These are phyloP conservation scores for Nannochloris sp. DNA, from an alignment of 139 green algal species.

Conservation along the genomic window DNA sequence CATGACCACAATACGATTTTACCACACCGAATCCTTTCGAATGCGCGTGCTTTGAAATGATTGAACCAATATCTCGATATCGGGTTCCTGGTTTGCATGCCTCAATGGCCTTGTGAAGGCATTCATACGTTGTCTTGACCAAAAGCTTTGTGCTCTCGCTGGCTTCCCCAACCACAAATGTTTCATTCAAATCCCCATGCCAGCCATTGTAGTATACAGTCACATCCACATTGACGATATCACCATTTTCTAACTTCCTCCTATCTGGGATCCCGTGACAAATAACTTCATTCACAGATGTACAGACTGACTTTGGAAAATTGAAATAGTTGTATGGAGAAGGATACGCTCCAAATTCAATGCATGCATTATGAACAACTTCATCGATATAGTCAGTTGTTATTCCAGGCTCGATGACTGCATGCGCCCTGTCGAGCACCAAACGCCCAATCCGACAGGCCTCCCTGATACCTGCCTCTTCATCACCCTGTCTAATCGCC, in stretches of 20 bases:
- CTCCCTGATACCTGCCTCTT: conserved; percentile 62
- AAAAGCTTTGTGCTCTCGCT: conserved; percentile 67
- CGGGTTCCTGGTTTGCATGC: conserved; percentile 76
- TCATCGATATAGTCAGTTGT: conserved; percentile 94
- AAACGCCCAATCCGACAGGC: conserved; percentile 63
- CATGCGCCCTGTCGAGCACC: conserved; percentile 72
- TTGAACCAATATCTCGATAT: conserved; percentile 85
- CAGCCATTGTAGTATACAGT: conserved; percentile 78
- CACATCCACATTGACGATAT: conserved; percentile 98
- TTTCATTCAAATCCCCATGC: conserved; percentile 97
- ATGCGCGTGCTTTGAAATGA: conserved; percentile 69
- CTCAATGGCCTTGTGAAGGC: conserved; percentile 74
- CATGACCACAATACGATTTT: conserved; percentile 92
- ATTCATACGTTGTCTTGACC: conserved; percentile 61
- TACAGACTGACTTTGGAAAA: conserved; percentile 93
- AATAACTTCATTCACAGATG: conserved; percentile 96
- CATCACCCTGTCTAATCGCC: conserved; percentile 39
- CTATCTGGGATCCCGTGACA: conserved; percentile 97
- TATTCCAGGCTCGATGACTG: conserved; percentile 59
- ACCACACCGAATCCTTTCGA: conserved; percentile 64
- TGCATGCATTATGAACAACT: conserved; percentile 69
- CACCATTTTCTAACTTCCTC: conserved; percentile 77
- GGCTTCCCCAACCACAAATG: conserved; percentile 72
- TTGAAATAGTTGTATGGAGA: conserved; percentile 82
- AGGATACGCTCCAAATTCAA: conserved; percentile 77